Evolutionary conservation across 768 basidiomycete genomes (phyloP), one percentile per base, ranked within the genome.

Genomic region (Neoboletus brunneissimus): DNA sequence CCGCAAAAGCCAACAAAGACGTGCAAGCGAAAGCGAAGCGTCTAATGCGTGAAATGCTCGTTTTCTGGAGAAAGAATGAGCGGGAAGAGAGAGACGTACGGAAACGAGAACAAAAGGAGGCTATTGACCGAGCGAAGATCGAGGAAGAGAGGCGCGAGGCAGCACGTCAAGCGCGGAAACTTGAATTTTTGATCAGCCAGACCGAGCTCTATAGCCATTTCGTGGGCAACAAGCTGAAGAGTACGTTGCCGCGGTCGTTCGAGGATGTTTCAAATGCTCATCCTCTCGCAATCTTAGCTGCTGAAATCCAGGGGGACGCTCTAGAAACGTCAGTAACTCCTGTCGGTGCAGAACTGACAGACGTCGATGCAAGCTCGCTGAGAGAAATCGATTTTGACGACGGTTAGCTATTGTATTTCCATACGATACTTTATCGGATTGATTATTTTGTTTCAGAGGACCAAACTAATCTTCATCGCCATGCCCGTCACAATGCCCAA

Each of bases 141-240:
- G 94, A 96, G 72, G 94, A 96, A 70, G 94, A 97, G 74, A 91
- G 86, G 67, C 82, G 96, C 41, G 97, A 99, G 73, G 89, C 91
- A 13, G 89, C 94, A 38, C 80, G 97, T 50, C 93, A 96, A 71
- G 92, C 94, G 13, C 83, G 96, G 62, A 98, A 98, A 72, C 84
- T 99, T 25, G 97, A 99, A 75, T 99, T 98, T 76, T 78, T 99
- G 73, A 94, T 99, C 72, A 98, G 92, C 56, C 96, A 98, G 73
- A 98, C 97, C 4, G 97, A 99, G 71, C 82, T 98, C 9, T 99
- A 98, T 74, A 94, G 92, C 62, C 97, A 99, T 76, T 98, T 99
- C 81, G 94, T 99, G 56, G 96, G 96, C 32, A 97, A 87, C 74
- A 98, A 98, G 75, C 81, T 93, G 51, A 91, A 91, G 72, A 93